Percentiles rank a stretch among this genome's conserved stretches.
Conservation (phyloP, 2,329 filamentous ascomycete genomes). For the Fusarium cicatricum region DNA sequence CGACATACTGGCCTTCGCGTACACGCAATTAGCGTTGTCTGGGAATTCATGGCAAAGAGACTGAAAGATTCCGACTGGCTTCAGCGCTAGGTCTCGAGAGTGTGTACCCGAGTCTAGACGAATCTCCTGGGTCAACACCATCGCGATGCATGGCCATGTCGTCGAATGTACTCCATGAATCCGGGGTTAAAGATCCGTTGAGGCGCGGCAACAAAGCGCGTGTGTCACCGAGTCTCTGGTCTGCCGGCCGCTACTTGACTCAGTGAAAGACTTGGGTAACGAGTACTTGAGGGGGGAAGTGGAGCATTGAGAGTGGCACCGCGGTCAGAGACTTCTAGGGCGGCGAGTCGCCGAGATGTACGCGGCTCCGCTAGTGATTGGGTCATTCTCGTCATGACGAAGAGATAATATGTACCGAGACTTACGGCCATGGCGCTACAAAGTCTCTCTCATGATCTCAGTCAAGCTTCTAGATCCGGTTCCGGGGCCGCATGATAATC, state of each 20-base stretch:
- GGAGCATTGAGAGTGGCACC: constrained; percentile 1
- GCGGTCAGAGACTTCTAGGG: constrained; percentile 2
- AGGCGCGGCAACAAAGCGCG: neutral
- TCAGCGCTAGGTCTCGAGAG: no score
- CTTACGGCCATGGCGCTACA: neutral
- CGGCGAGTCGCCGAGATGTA: neutral
- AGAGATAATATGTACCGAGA: constrained; percentile 28
- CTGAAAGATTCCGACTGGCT: no score
- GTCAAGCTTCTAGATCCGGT: neutral
- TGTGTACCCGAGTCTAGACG: no score
- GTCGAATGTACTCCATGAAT: neutral
- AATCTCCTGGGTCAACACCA: no score
- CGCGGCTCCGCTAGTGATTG: neutral
- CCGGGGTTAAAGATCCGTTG: constrained; percentile 19
- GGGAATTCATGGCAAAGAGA: no score
- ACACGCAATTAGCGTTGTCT: no score
- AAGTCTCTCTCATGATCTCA: constrained; percentile 19
- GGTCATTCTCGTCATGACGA: neutral
- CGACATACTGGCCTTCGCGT: no score
- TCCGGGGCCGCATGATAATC: neutral
- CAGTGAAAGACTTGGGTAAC: constrained; percentile 22
- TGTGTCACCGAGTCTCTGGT: neutral
- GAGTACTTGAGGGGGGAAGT: neutral
- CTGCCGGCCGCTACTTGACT: constrained; percentile 24
- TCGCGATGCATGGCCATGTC: neutral